Percentiles rank a stretch among this genome's conserved stretches.
These are phyloP conservation scores for Aspergillus puulaauensis DNA, from an alignment of 2,329 filamentous ascomycete genomes.

Conservation along the genomic window DNA sequence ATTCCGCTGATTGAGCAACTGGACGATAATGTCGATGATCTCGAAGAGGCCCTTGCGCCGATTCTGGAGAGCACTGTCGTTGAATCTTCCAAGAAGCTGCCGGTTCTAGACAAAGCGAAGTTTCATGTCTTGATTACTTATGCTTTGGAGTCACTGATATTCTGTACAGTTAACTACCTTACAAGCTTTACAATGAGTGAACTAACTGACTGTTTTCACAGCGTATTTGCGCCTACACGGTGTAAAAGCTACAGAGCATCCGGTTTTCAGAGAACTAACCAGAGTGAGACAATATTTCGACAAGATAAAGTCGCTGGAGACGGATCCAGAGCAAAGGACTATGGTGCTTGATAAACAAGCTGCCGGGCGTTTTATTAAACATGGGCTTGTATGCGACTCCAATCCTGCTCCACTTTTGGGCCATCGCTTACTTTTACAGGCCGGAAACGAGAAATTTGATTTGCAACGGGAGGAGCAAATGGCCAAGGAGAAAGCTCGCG, in stretches of 20 bases:
- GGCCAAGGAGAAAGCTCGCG: conserved; percentile 51
- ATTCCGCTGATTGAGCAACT: conserved; percentile 70
- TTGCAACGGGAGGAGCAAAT: conserved; percentile 50
- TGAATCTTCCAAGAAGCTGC: conserved; percentile 72
- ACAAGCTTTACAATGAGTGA: neutral
- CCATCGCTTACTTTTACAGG: conserved; percentile 29
- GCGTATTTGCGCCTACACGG: conserved; percentile 78
- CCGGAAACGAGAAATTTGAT: conserved; percentile 53
- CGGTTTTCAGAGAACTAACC: conserved; percentile 80
- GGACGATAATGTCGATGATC: conserved; percentile 73
- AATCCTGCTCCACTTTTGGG: neutral
- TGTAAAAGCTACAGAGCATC: conserved; percentile 77
- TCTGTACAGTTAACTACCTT: conserved; percentile 55
- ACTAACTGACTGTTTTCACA: conserved; percentile 30
- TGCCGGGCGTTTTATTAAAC: conserved; percentile 76
- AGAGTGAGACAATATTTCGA: conserved; percentile 88
- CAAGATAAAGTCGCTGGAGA: conserved; percentile 81
- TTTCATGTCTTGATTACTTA: conserved; percentile 87
- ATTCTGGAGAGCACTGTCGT: conserved; percentile 65
- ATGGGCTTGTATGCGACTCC: conserved; percentile 64
- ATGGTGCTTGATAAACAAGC: conserved; percentile 71
- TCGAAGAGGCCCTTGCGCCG: conserved; percentile 73
- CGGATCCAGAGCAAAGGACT: conserved; percentile 56
- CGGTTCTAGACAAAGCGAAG: conserved; percentile 92
- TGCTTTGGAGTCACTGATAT: conserved; percentile 84